Conservation (phyloP, 2,329 filamentous ascomycete genomes). For the Claviceps citrina region DNA sequence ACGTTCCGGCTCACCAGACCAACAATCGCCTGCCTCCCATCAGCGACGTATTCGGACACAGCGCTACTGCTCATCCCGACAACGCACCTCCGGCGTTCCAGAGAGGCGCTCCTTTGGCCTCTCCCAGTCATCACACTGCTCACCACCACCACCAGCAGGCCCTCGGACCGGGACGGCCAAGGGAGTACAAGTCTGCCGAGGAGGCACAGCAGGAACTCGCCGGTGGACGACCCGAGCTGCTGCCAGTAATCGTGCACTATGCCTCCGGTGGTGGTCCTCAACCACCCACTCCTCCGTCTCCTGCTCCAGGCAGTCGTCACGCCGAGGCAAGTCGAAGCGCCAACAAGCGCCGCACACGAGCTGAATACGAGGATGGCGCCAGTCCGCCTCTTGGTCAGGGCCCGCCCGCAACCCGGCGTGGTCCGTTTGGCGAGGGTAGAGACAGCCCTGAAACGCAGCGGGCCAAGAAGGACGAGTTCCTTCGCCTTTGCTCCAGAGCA, state of each 20-base stretch:
- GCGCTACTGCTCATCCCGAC: conserved; percentile 48
- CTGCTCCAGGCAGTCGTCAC: conserved; percentile 37
- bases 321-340: conserved; percentile 40
- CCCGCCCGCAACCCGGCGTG: conserved; percentile 42
- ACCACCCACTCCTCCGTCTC: conserved; percentile 80
- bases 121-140: conserved; percentile 54
- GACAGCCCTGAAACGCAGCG: conserved; percentile 71
- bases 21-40: conserved; percentile 87
- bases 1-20: conserved; percentile 74
- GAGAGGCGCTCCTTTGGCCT: conserved; percentile 56
- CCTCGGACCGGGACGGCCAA: conserved; percentile 46
- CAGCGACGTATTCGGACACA: conserved; percentile 82
- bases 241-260: conserved; percentile 92
- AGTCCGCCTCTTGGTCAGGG: conserved; percentile 73
- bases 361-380: conserved; percentile 86
- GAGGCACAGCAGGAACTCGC: conserved; percentile 84
- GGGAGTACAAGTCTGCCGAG: conserved; percentile 90
- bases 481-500: conserved; percentile 69
- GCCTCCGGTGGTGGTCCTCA: conserved; percentile 87
- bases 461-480: conserved; percentile 85
- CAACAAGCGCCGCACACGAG: conserved; percentile 60
- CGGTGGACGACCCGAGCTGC: conserved; percentile 78
- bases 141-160: conserved; percentile 23
- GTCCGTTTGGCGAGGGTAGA: conserved; percentile 65
- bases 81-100: conserved; percentile 33